Evolutionary conservation across 2,329 filamentous ascomycete genomes (phyloP), one percentile per base, ranked within the genome.

Genomic region (Ophiocordyceps camponoti-leonardi): DNA sequence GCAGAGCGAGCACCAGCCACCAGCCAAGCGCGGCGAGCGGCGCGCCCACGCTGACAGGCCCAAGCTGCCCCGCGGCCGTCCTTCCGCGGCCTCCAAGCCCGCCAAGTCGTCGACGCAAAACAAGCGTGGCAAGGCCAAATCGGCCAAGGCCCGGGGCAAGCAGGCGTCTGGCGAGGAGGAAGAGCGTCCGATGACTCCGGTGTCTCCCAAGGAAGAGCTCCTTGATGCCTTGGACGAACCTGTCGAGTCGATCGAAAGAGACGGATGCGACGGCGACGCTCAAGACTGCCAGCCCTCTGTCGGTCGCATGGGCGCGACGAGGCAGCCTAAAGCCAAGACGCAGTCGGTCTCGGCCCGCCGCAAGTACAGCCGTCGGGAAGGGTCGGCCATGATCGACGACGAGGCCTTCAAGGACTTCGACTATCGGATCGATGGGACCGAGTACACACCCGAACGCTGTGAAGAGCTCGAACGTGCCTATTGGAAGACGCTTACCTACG

Each of bases 401-500:
- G 83, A 82, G 49, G 84, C 85, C 1, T 98, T 95, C 66, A 81
- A 84, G 55, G 76, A 83, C 52, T 98, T 94, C 59, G 83, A 96
- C 58, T 96, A 96, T 60, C 79, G 77, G 43, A 83, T 95, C 64
- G 80, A 90, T 52, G 75, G 86, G 30, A 84, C 88, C 6, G 86
- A 96, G 45, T 98, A 83, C 59, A 94, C 87, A 0, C 74, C 82
- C 0, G 90, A 96, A 61, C 77, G 93, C 48, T 96, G 92, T 58
- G 86, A 93, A 53, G 92, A 98, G 59, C 73, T 98, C 6, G 92
- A 98, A 63, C 82, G 86, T 45, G 82, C 81, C 41, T 98, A 98
- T 65, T 98, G 92, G 92, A 95, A 93, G 65, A 94, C 86, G 1
- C 72, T 98, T 50, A 95, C 88, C 20, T 98, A 93, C 64, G 93